Evolutionary conservation across 2,329 filamentous ascomycete genomes (phyloP).

Genomic region (Fusarium aywerte): DNA sequence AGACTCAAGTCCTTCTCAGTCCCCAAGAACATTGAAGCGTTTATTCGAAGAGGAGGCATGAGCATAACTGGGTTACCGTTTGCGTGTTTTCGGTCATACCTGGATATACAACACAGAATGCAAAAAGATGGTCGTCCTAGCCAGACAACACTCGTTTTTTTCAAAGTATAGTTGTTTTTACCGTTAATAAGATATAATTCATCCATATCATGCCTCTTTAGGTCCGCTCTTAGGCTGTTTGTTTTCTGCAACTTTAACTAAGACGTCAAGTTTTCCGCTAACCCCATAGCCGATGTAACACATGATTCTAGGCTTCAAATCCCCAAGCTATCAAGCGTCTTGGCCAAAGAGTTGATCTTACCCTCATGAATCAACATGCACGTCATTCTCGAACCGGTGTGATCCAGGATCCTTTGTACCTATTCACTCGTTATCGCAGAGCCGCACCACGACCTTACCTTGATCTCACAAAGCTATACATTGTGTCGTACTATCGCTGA

Average conservation of each 20-base stretch:
- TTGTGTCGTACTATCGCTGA: neutral
- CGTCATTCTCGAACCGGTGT: conserved; percentile 2
- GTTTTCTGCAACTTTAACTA: too few relatives aligned
- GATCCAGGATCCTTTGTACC: neutral
- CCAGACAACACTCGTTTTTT: neutral
- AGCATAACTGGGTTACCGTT: neutral
- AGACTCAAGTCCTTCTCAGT: neutral
- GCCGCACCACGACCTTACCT: conserved; percentile 1
- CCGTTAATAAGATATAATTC: neutral
- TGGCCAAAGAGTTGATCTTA: neutral
- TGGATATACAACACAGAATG: neutral
- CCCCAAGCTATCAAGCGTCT: neutral
- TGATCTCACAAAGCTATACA: neutral
- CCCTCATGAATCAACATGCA: conserved; percentile 11
- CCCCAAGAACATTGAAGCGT: conserved; percentile 5
- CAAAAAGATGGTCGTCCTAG: neutral
- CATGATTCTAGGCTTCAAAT: neutral
- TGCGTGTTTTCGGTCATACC: neutral
- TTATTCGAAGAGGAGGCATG: conserved; percentile 6
- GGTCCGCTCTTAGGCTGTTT: too few relatives aligned
- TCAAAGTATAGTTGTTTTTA: neutral
- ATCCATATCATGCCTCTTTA: too few relatives aligned
- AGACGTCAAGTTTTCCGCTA: too few relatives aligned
- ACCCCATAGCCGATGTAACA: conserved; percentile 3
- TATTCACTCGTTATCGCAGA: conserved; percentile 1